Conservation (phyloP, 2,329 filamentous ascomycete species). For the Trichothecium roseum region DNA sequence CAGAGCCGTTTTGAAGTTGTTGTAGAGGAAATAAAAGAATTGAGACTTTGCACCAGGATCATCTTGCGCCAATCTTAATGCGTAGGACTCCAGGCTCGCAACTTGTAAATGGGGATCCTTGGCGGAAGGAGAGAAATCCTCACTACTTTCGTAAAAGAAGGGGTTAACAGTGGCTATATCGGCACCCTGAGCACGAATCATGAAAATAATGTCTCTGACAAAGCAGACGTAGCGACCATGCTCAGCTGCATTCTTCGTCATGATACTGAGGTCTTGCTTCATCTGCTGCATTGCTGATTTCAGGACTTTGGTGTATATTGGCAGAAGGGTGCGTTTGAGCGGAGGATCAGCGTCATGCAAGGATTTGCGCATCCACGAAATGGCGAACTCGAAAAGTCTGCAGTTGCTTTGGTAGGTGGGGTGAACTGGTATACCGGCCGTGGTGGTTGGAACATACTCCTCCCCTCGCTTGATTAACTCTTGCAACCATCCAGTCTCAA, state of each 20-base stretch:
- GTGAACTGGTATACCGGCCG: slow-evolving; percentile 21
- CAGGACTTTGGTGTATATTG: slow-evolving; percentile 32
- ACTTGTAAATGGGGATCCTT: slow-evolving; percentile 47
- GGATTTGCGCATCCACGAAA: slow-evolving; percentile 39
- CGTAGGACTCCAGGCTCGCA: slow-evolving; percentile 45
- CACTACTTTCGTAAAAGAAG: slow-evolving; percentile 46
- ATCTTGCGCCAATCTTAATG: slow-evolving; percentile 41
- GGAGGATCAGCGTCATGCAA: slow-evolving; percentile 27
- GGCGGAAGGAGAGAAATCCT: slow-evolving; percentile 42
- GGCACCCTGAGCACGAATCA: slow-evolving; percentile 42
- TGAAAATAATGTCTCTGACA: slow-evolving; percentile 37
- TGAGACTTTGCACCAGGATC: slow-evolving; percentile 35
- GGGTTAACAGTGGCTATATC: slow-evolving; percentile 43
- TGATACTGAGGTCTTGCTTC: slow-evolving; percentile 33
- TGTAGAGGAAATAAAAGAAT: slow-evolving; percentile 47
- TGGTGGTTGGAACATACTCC: slow-evolving; percentile 30
- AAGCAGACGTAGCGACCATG: slow-evolving; percentile 41
- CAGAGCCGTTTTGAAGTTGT: slow-evolving; percentile 45
- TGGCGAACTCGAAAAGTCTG: slow-evolving; percentile 36
- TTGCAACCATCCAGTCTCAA: slow-evolving; percentile 39
- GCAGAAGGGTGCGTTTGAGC: slow-evolving; percentile 23
- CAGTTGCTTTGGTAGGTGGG: slow-evolving; percentile 39
- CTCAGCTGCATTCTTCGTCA: slow-evolving; percentile 23
- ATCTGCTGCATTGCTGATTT: slow-evolving; percentile 42
- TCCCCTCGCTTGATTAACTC: slow-evolving; percentile 30